phyloP scores from a whole-genome alignment of 306 rosid species.

The Cicer yamashitae region DNA sequence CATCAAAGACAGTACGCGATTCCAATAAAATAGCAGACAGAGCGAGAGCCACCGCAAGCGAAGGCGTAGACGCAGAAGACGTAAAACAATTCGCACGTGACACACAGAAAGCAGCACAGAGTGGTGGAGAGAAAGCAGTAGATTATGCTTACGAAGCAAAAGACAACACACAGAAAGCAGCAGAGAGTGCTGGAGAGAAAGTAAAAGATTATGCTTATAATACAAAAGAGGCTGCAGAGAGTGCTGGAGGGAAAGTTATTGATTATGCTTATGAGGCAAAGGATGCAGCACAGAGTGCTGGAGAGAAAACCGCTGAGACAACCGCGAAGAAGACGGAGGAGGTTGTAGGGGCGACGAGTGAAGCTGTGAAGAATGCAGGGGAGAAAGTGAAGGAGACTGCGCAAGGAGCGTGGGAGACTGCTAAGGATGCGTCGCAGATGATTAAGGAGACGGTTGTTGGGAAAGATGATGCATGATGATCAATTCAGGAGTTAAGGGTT shows the following conservation, averaged over 20 bases:
- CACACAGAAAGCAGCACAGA: constrained; percentile 7
- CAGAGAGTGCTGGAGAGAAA: constrained; percentile 36
- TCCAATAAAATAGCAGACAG: constrained; percentile 40
- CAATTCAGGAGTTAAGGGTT: background rate
- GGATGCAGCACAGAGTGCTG: constrained; percentile 25
- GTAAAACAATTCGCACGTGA: constrained; percentile 34
- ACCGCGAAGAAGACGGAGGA: constrained; percentile 51
- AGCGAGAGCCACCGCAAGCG: constrained; percentile 47
- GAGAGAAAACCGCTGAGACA: background rate
- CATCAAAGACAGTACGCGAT: constrained; percentile 29
- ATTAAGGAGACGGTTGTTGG: constrained; percentile 71
- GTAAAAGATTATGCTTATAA: constrained; percentile 45
- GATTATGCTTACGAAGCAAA: constrained; percentile 47
- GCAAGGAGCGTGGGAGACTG: constrained; percentile 46
- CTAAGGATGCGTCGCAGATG: constrained; percentile 59
- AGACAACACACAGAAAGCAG: constrained; percentile 33
- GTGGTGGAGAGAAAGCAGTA: constrained; percentile 23
- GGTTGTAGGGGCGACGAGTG: constrained; percentile 33
- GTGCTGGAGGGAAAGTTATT: constrained; percentile 43
- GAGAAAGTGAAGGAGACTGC: constrained; percentile 53
- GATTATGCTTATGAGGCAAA: constrained; percentile 28
- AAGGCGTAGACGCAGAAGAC: constrained; percentile 30
- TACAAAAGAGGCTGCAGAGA: constrained; percentile 38
- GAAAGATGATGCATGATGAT: constrained; percentile 44
- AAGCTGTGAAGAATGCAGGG: constrained; percentile 46